Conservation (phyloP, 2,329 filamentous ascomycete genomes). For the Cercospora zeina region DNA sequence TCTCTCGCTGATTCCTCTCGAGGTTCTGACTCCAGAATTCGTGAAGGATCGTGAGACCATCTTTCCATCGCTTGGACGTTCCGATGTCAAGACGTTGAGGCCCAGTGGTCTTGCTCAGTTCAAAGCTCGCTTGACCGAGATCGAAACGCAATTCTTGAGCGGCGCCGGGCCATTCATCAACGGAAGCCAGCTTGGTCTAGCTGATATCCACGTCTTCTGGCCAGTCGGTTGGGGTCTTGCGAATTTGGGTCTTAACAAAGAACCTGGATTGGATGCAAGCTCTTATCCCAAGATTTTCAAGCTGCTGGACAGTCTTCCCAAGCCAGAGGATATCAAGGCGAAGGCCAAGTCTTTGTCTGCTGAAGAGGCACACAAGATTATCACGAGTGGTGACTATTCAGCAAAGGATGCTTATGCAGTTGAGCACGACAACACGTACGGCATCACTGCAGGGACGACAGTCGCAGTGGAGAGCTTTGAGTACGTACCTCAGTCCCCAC, state of each 20-base stretch:
- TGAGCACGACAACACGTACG: conserved; percentile 28
- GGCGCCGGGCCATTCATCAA: conserved; percentile 31
- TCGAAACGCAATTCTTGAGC: conserved; percentile 31
- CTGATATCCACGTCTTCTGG: conserved; percentile 36
- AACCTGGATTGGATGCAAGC: conserved; percentile 30
- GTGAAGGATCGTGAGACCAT: conserved; percentile 35
- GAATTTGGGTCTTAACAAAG: conserved; percentile 27
- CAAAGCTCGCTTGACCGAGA: conserved; percentile 26
- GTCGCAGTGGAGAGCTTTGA: conserved; percentile 36
- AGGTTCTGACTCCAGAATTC: conserved; percentile 30
- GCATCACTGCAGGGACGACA: conserved; percentile 26
- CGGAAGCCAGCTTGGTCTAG: conserved; percentile 29
- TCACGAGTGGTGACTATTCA: conserved; percentile 26
- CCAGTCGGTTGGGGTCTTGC: conserved; percentile 32
- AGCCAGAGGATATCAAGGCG: conserved; percentile 14
- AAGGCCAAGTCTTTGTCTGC: conserved; percentile 28
- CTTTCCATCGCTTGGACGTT: conserved; percentile 33
- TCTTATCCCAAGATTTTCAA: conserved; percentile 34
- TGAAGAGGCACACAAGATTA: conserved; percentile 34
- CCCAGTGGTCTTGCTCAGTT: conserved; percentile 32
- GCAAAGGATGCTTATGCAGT: conserved; percentile 24
- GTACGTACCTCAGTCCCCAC: conserved; percentile 24
- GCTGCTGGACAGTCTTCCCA: conserved; percentile 33
- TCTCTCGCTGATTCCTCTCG: conserved; percentile 30
- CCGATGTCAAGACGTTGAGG: conserved; percentile 29